These are phyloP conservation scores for Fraxinus latifolia DNA, from an alignment of 305 asterid genomes.

Conservation along the genomic window DNA sequence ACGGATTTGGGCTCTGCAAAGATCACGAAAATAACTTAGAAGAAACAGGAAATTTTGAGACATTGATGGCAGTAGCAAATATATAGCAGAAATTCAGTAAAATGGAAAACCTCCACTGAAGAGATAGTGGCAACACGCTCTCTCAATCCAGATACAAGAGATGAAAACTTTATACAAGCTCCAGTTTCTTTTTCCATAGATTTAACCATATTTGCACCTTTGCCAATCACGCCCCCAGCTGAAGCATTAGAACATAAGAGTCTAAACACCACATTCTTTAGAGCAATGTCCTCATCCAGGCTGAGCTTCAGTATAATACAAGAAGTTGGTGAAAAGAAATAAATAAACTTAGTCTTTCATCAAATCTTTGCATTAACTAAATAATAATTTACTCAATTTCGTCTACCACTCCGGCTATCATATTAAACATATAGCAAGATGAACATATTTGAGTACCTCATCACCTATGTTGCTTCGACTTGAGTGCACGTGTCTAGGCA, in stretches of 20 bases:
- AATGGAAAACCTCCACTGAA: conserved; percentile 45
- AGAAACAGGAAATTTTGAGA: neutral
- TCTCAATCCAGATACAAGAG: conserved; percentile 41
- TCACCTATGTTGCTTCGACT: neutral
- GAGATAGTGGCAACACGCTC: conserved; percentile 55
- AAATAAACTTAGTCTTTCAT: neutral
- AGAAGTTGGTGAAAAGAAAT: neutral
- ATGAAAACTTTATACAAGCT: conserved; percentile 48
- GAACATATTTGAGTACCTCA: neutral
- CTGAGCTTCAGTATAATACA: neutral
- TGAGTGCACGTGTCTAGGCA: neutral
- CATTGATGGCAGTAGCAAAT: neutral
- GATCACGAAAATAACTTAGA: conserved; percentile 19
- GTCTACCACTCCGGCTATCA: neutral
- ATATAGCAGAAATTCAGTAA: conserved; percentile 16
- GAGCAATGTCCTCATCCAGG: conserved; percentile 28
- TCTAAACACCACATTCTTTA: conserved; percentile 42
- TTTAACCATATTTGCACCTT: conserved; percentile 42
- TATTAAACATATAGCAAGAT: neutral
- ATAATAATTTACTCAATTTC: neutral
- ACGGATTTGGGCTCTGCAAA: conserved; percentile 41
- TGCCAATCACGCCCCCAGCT: conserved; percentile 60
- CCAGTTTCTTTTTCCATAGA: conserved; percentile 57
- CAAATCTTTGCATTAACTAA: neutral
- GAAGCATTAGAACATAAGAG: conserved; percentile 45